Conservation (phyloP, 768 basidiomycete genomes). For the Lentinus brumalis region DNA sequence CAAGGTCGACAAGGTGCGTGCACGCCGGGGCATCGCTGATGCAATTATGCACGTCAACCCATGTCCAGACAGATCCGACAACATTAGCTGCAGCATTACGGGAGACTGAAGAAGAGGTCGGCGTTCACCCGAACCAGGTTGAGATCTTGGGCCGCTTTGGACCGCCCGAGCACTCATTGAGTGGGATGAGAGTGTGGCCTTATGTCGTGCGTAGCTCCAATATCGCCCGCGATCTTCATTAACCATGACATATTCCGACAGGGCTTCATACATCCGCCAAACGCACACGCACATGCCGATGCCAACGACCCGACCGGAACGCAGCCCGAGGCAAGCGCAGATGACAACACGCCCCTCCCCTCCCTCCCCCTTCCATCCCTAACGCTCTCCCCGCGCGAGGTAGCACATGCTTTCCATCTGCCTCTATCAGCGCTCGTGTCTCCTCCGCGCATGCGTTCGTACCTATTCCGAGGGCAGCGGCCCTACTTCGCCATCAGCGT, state of each 20-base stretch:
- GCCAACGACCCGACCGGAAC: neutral
- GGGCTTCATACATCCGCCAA: slow-evolving; percentile 32
- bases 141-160: slow-evolving; percentile 69
- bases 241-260: slow-evolving; percentile 5
- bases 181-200: slow-evolving; percentile 71
- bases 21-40: neutral
- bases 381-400: slow-evolving; percentile 60
- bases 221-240: neutral
- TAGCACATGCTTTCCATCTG: slow-evolving; percentile 71
- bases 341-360: slow-evolving; percentile 51
- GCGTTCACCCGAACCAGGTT: slow-evolving; percentile 57
- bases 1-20: slow-evolving; percentile 59
- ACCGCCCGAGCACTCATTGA: slow-evolving; percentile 59
- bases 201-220: slow-evolving; percentile 58
- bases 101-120: slow-evolving; percentile 77
- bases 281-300: neutral
- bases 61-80: slow-evolving; percentile 50
- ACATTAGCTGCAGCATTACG: slow-evolving; percentile 62
- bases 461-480: slow-evolving; percentile 54
- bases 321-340: neutral
- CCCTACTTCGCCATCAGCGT: slow-evolving; percentile 74
- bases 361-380: slow-evolving; percentile 59
- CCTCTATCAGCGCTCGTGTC: slow-evolving; percentile 56
- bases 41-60: neutral
- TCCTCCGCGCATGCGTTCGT: slow-evolving; percentile 47